These are phyloP conservation scores for Cladophialophora psammophila DNA, from an alignment of 2,329 filamentous ascomycete species.

Conservation along the genomic window DNA sequence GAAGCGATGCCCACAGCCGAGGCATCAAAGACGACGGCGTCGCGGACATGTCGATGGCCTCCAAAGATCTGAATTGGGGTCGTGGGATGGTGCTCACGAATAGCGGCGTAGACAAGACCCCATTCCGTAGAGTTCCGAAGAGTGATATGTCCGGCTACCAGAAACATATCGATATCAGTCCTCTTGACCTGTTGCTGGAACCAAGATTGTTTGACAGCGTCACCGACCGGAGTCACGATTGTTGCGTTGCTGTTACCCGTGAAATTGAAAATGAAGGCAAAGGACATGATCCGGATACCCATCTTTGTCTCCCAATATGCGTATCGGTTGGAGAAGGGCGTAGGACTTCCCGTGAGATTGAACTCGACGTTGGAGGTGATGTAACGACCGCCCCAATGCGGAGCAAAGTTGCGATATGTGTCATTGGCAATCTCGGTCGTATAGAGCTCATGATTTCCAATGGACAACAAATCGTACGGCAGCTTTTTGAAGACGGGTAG, in stretches of 20 bases:
- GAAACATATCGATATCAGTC: slow-evolving; percentile 66
- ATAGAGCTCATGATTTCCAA: slow-evolving; percentile 72
- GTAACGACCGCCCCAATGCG: slow-evolving; percentile 63
- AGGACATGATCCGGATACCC: slow-evolving; percentile 61
- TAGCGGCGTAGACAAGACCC: slow-evolving; percentile 63
- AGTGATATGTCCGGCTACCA: slow-evolving; percentile 71
- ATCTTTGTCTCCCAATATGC: slow-evolving; percentile 60
- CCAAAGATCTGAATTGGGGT: slow-evolving; percentile 71
- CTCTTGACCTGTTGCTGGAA: slow-evolving; percentile 65
- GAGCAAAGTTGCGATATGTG: slow-evolving; percentile 66
- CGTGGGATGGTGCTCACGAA: slow-evolving; percentile 63
- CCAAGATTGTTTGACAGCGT: slow-evolving; percentile 64
- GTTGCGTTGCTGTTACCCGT: slow-evolving; percentile 67
- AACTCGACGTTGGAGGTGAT: slow-evolving; percentile 61
- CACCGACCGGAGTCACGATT: slow-evolving; percentile 64
- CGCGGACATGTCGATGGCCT: slow-evolving; percentile 70
- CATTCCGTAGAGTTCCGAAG: slow-evolving; percentile 57
- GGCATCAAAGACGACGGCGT: slow-evolving; percentile 70
- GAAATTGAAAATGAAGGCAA: slow-evolving; percentile 60
- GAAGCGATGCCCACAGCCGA: slow-evolving; percentile 68
- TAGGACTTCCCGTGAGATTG: slow-evolving; percentile 53
- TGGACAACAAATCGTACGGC: slow-evolving; percentile 62
- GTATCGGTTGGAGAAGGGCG: slow-evolving; percentile 48
- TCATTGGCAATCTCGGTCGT: slow-evolving; percentile 68
- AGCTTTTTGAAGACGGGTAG: slow-evolving; percentile 61